phyloP scores from a whole-genome alignment of 805 yeast species.

The Ogataea corticis region DNA sequence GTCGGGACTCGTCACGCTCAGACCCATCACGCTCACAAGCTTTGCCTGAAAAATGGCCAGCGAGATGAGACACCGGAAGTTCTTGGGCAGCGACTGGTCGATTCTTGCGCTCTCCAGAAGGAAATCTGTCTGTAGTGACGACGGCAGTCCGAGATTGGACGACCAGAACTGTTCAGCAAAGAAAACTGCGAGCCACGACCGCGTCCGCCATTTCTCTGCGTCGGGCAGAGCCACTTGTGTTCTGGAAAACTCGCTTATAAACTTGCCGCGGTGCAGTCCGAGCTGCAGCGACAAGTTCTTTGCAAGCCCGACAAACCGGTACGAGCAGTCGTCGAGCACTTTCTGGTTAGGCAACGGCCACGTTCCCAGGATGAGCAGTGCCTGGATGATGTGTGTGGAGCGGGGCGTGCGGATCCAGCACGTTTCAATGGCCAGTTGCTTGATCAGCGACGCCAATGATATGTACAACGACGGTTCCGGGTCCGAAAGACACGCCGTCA shows the following conservation, averaged over 20 bases:
- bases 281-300: constrained; percentile 80
- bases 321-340: constrained; percentile 88
- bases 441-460: constrained; percentile 72
- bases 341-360: constrained; percentile 96
- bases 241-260: constrained; percentile 85
- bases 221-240: constrained; percentile 86
- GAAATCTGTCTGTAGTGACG: constrained; percentile 80
- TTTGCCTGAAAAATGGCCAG: constrained; percentile 83
- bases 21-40: constrained; percentile 81
- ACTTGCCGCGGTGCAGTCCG: constrained; percentile 89
- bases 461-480: constrained; percentile 83
- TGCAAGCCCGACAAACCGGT: constrained; percentile 85
- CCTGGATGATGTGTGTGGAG: constrained; percentile 91
- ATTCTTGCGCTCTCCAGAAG: constrained; percentile 75
- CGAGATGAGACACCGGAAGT: constrained; percentile 69
- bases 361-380: constrained; percentile 74
- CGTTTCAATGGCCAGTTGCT: constrained; percentile 85
- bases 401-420: constrained; percentile 94
- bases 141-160: constrained; percentile 82
- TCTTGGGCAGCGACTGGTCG: constrained; percentile 64
- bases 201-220: constrained; percentile 91
- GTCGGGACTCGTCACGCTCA: constrained; percentile 81
- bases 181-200: constrained; percentile 88
- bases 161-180: constrained; percentile 92
- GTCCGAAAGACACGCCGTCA: constrained; percentile 82